Conservation (phyloP, 2,329 filamentous ascomycete species). For the Neonectria faginata region DNA sequence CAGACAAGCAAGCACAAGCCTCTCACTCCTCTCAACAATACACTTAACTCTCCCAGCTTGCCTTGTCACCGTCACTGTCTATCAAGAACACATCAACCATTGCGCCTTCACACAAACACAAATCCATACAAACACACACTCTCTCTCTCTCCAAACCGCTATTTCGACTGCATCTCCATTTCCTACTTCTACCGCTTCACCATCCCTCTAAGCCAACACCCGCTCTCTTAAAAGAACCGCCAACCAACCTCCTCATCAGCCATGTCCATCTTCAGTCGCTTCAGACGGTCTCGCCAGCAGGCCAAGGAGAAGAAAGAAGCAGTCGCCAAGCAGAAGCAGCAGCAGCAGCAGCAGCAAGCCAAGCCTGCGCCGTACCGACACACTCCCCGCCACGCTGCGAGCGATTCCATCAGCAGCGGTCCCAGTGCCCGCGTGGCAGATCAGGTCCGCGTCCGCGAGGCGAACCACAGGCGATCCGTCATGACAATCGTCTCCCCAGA, state of each 20-base stretch:
- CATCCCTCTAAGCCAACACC: constrained; percentile 9
- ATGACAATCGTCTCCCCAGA: constrained; percentile 55
- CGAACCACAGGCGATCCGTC: constrained; percentile 57
- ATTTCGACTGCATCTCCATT: neutral
- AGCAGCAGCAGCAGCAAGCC: constrained; percentile 59
- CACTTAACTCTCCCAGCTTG: neutral
- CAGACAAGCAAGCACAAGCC: constrained; percentile 14
- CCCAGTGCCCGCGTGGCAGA: constrained; percentile 62
- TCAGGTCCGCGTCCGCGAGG: constrained; percentile 60
- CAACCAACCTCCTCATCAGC: constrained; percentile 16
- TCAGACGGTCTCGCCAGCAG: constrained; percentile 64
- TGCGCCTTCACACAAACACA: neutral
- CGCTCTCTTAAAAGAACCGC: constrained; percentile 1
- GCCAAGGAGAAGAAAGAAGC: constrained; percentile 66
- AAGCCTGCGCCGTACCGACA: constrained; percentile 64
- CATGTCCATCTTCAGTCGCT: constrained; percentile 70
- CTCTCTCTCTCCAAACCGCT: neutral
- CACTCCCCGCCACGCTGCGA: constrained; percentile 70
- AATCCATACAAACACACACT: no score
- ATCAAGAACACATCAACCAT: neutral
- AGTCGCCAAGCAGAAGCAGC: constrained; percentile 59
- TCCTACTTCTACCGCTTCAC: neutral
- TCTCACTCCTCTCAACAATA: constrained; percentile 1
- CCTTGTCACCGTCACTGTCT: neutral
- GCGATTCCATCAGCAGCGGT: constrained; percentile 67